Evolutionary conservation across 208 protist genomes (phyloP).

Genomic region (Trypanosoma scelopori): DNA sequence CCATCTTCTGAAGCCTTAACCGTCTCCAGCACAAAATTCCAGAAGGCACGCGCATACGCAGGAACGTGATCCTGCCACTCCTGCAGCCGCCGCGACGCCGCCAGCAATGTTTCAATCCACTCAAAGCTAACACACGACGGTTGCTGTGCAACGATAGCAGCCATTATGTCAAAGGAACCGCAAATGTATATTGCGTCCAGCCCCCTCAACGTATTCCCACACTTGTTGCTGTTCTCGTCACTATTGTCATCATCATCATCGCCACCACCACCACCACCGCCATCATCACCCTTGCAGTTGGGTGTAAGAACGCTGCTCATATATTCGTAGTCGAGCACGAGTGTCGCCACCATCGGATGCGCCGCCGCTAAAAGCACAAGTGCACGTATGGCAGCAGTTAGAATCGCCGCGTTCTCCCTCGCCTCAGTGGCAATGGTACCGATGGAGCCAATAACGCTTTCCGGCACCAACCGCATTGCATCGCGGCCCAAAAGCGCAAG

Average conservation of each 20-base stretch:
- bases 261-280: too few relatives aligned
- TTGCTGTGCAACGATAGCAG: slow-evolving; percentile 40
- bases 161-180: slow-evolving; percentile 70
- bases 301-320: slow-evolving; percentile 33
- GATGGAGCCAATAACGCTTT: slow-evolving; percentile 35
- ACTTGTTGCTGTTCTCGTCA: too few relatives aligned
- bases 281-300: background rate
- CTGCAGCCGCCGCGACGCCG: slow-evolving; percentile 24
- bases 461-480: slow-evolving; percentile 16
- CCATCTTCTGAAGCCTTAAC: slow-evolving; percentile 59
- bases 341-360: slow-evolving; percentile 54
- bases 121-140: slow-evolving; percentile 70
- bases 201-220: slow-evolving; percentile 8
- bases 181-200: slow-evolving; percentile 37
- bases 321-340: slow-evolving; percentile 72
- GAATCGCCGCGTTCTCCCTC: slow-evolving; percentile 24
- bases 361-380: slow-evolving; percentile 40
- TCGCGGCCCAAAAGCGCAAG: slow-evolving; percentile 6
- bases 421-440: slow-evolving; percentile 46
- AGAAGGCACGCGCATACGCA: slow-evolving; percentile 32
- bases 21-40: slow-evolving; percentile 40
- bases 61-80: slow-evolving; percentile 22
- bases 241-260: too few relatives aligned
- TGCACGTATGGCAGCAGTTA: slow-evolving; percentile 32
- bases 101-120: slow-evolving; percentile 70